Base-by-base conservation (phyloP, 306 rosid species). In the Trifolium dubium region DNA sequence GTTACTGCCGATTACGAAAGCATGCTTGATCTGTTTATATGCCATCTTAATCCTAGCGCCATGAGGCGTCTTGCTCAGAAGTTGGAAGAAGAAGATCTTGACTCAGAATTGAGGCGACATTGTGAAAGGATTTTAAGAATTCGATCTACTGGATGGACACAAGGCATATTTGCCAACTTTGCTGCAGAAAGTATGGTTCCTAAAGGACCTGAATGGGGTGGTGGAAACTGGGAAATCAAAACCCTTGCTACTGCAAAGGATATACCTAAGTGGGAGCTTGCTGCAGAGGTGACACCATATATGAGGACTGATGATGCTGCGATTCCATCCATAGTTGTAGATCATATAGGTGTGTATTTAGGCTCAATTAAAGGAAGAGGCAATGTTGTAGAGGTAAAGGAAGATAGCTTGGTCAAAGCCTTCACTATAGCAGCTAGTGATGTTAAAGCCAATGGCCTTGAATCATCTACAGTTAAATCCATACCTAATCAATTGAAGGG, bases 181-280 rank as follows among this genome's bases (percentile, higher is more conserved):
- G 93, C 99, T 71, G 99, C 99, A 14, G 99, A 95, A 82, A 95
- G 99, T 80, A 87, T 95, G 99, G 92, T 95, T 85, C 99, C 99
- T 11, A 95, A 95, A 77, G 99, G 99, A 79, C 85, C 92, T 82
- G 99, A 95, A 77, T 95, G 99, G 99, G 98, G 98, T 65, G 99
- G 99, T 77, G 97, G 98, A 80, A 87, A 95, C 88, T 95, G 99
- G 99, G 97, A 95, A 85, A 95, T 90, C 81, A 95, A 92, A 87
- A 95, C 97, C 83, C 97, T 95, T 69, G 88, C 90, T 64, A 87
- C 83, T 78, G 80, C 86, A 69, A 95, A 92, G 89, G 92, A 88
- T 75, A 88, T 95, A 76, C 99, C 98, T 76, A 90, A 92, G 80
- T 95, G 99, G 99, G 98, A 87, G 80, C 91, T 95, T 84, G 98